phyloP scores from a whole-genome alignment of 2,329 filamentous ascomycete genomes.

The Aspergillus sp. region DNA sequence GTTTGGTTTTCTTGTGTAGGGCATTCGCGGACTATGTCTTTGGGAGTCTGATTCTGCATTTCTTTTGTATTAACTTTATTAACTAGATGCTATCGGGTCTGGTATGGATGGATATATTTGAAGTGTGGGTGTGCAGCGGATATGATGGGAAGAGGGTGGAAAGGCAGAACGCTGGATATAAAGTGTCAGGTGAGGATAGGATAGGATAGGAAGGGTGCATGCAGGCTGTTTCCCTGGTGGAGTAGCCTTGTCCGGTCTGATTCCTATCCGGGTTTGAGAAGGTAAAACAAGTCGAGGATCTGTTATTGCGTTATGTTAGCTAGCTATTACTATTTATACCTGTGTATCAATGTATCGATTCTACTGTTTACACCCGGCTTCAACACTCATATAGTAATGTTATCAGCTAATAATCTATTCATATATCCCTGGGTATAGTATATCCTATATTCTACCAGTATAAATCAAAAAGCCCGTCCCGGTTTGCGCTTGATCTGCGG shows the following conservation, averaged over 20 bases:
- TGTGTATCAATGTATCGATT: slow-evolving; percentile 1
- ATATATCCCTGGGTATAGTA: background rate
- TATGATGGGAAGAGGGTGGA: background rate
- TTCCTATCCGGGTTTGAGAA: background rate
- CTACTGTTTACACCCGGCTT: background rate
- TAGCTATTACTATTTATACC: background rate
- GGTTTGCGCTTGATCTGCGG: slow-evolving; percentile 37
- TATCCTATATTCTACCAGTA: background rate
- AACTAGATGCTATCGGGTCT: slow-evolving; percentile 61
- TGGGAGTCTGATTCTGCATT: slow-evolving; percentile 92
- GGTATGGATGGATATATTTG: slow-evolving; percentile 2
- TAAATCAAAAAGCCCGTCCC: slow-evolving; percentile 36
- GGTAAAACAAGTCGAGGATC: background rate
- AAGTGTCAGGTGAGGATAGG: background rate
- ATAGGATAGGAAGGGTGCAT: background rate
- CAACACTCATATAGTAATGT: background rate
- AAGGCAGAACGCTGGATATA: background rate
- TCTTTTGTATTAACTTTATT: slow-evolving; percentile 99
- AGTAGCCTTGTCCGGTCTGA: background rate
- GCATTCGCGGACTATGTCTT: slow-evolving; percentile 97
- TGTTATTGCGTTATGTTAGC: background rate
- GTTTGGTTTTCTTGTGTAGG: slow-evolving; percentile 47
- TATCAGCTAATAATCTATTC: background rate
- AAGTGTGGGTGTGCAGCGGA: background rate
- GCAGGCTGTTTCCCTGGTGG: slow-evolving; percentile 11